These are phyloP conservation scores for Dipodascus geniculatus DNA, from an alignment of 805 yeast genomes.

Conservation along the genomic window DNA sequence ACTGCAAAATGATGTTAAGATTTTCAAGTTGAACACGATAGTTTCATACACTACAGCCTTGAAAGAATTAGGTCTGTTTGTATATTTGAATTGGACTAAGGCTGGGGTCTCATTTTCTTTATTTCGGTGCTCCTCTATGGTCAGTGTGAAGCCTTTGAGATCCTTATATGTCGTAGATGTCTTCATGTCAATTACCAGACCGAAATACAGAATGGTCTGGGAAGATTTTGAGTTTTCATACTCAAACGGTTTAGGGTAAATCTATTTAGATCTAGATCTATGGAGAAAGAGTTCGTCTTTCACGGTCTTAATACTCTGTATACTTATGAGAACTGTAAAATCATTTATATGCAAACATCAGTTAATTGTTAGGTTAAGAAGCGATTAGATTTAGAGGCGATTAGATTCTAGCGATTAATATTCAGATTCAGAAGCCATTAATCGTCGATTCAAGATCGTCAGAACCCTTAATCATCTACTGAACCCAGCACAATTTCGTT, in stretches of 20 bases:
- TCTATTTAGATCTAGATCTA: no score
- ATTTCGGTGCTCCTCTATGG: background rate
- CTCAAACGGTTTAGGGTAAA: no score
- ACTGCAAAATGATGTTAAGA: background rate
- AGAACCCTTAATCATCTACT: slow-evolving; percentile 1
- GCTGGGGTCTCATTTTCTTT: background rate
- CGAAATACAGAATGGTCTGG: background rate
- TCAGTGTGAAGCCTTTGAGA: background rate
- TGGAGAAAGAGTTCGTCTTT: no score
- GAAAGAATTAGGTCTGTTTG: background rate
- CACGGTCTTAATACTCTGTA: no score
- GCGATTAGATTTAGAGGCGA: no score
- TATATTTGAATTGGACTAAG: background rate
- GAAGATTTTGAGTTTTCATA: no score
- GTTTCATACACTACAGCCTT: background rate
- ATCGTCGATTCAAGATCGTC: background rate
- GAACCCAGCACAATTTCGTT: slow-evolving; percentile 62
- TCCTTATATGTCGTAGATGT: background rate
- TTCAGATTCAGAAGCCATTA: no score
- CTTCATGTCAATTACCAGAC: no score
- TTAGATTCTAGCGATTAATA: no score
- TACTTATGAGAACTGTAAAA: no score
- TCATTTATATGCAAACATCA: no score
- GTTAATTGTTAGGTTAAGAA: no score
- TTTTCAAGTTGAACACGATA: background rate